A percentile compares a stretch with the other conserved stretches of the same genome.
Evolutionary conservation across 2,329 filamentous ascomycete genomes (phyloP).

Genomic region (Colletotrichum costaricense): DNA sequence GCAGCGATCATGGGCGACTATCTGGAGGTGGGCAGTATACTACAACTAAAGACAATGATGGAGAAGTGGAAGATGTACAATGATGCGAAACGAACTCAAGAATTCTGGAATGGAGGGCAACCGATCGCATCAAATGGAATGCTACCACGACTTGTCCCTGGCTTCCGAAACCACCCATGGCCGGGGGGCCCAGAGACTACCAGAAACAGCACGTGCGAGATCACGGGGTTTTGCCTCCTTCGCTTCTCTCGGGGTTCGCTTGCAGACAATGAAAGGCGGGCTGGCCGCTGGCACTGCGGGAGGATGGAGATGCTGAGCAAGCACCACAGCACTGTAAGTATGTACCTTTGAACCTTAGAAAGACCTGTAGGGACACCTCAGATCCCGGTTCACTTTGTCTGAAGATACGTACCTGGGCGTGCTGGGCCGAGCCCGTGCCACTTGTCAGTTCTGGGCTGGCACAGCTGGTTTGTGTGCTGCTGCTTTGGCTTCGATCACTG

Average conservation of each 20-base stretch:
- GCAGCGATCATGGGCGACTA: constrained; percentile 17
- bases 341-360: too few relatives aligned
- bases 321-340: not conserved
- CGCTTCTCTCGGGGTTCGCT: constrained; percentile 14
- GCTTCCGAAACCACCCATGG: constrained; percentile 34
- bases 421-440: constrained; percentile 11
- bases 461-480: too few relatives aligned
- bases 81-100: constrained; percentile 31
- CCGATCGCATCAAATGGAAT: constrained; percentile 36
- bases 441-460: not conserved
- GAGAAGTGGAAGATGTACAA: constrained; percentile 28
- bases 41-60: constrained; percentile 29
- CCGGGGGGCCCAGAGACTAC: constrained; percentile 18
- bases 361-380: not conserved
- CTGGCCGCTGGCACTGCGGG: not conserved
- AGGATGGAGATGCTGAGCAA: not conserved
- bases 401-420: not conserved
- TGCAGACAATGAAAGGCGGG: not conserved
- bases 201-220: constrained; percentile 21
- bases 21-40: constrained; percentile 9
- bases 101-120: constrained; percentile 34
- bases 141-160: constrained; percentile 33
- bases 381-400: constrained; percentile 1
- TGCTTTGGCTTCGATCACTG: not conserved
- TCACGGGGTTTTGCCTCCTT: constrained; percentile 28